phyloP scores from a whole-genome alignment of 169 alveolate species.

The Cryptosporidium parvum region DNA sequence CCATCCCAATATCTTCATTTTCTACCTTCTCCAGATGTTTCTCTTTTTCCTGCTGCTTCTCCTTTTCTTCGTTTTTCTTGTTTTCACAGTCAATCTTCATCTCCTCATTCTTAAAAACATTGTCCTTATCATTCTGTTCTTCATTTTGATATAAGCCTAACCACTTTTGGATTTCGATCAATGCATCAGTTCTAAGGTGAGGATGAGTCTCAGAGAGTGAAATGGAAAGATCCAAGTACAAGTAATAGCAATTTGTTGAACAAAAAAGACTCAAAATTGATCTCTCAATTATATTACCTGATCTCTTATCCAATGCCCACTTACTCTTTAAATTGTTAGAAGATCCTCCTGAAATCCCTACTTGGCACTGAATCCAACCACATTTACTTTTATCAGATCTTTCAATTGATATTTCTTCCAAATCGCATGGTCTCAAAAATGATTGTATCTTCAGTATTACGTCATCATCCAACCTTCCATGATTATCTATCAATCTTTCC shows the following conservation, averaged over 20 bases:
- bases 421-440: slow-evolving; percentile 60
- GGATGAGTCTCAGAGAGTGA: slow-evolving; percentile 39
- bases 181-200: slow-evolving; percentile 38
- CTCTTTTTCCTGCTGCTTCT: too few relatives aligned
- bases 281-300: slow-evolving; percentile 45
- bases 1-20: not conserved
- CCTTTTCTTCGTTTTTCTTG: too few relatives aligned
- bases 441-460: slow-evolving; percentile 5
- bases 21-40: too few relatives aligned
- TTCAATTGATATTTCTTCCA: slow-evolving; percentile 66
- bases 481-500: slow-evolving; percentile 45
- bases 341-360: slow-evolving; percentile 12
- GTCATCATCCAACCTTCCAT: not conserved
- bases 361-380: slow-evolving; percentile 55
- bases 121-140: not conserved
- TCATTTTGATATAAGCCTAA: slow-evolving; percentile 1
- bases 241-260: slow-evolving; percentile 53
- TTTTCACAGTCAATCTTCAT: too few relatives aligned
- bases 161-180: slow-evolving; percentile 32
- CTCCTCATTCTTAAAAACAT: not conserved
- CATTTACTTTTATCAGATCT: slow-evolving; percentile 35
- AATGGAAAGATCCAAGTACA: slow-evolving; percentile 1
- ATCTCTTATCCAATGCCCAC: slow-evolving; percentile 45
- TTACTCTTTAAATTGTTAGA: not conserved
- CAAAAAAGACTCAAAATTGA: slow-evolving; percentile 47